Conservation (phyloP, 257 asterid genomes). For the Agastache rugosa region DNA sequence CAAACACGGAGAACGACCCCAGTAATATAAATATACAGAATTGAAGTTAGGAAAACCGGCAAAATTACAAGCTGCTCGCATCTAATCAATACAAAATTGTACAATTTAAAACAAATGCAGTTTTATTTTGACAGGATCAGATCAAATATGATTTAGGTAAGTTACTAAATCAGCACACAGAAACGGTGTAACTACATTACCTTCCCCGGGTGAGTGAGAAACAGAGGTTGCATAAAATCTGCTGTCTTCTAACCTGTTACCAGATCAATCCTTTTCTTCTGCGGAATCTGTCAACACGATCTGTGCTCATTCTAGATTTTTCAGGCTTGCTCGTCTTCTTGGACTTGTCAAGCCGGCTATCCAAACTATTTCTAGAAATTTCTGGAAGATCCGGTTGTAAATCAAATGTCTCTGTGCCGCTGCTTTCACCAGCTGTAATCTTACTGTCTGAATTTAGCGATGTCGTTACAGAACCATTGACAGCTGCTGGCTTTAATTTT, state of each 20-base stretch:
- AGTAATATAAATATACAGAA: conserved; percentile 33
- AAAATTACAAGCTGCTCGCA: conserved; percentile 42
- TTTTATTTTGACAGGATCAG: conserved; percentile 41
- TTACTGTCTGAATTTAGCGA: conserved; percentile 47
- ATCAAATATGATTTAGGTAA: conserved; percentile 42
- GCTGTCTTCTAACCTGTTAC: conserved; percentile 43
- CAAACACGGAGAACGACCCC: background rate
- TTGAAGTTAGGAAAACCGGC: conserved; percentile 25
- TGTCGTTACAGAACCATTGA: conserved; percentile 54
- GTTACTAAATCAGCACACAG: conserved; percentile 42
- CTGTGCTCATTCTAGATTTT: conserved; percentile 91
- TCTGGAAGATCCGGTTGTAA: conserved; percentile 71
- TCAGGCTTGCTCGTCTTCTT: conserved; percentile 83
- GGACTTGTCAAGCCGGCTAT: conserved; percentile 88
- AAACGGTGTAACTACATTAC: conserved; percentile 36
- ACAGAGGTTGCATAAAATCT: conserved; percentile 30
- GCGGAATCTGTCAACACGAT: conserved; percentile 83
- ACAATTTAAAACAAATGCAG: conserved; percentile 43
- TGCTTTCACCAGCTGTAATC: conserved; percentile 55
- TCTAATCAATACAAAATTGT: conserved; percentile 48
- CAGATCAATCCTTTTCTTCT: conserved; percentile 84
- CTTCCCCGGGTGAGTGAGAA: conserved; percentile 40
- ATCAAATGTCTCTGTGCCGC: conserved; percentile 51
- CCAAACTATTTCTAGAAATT: conserved; percentile 89
- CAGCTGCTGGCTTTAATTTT: conserved; percentile 65